These are phyloP conservation scores for Pythium myriotylum DNA, from an alignment of 352 stramenopile genomes.

Conservation along the genomic window DNA sequence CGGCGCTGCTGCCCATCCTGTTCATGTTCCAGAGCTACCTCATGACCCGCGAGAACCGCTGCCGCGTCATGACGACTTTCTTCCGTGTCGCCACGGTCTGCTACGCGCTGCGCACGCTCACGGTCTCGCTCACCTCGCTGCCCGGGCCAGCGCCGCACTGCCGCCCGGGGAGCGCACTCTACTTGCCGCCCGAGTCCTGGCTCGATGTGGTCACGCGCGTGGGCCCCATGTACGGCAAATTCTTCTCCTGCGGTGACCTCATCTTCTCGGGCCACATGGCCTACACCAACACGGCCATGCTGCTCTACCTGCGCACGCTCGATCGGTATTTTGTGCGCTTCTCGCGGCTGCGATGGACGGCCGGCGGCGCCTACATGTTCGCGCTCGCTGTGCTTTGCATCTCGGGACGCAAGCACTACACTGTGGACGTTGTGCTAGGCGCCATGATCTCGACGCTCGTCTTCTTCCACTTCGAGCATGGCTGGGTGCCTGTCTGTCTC, in stretches of 20 bases:
- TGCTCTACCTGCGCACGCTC: slow-evolving; percentile 43
- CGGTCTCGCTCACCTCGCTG: slow-evolving; percentile 43
- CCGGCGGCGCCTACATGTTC: slow-evolving; percentile 35
- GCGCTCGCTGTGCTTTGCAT: slow-evolving; percentile 37
- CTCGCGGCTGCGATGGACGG: slow-evolving; percentile 30
- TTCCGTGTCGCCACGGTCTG: slow-evolving; percentile 48
- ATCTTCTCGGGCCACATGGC: slow-evolving; percentile 55
- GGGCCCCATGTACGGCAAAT: slow-evolving; percentile 41
- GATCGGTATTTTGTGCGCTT: slow-evolving; percentile 33
- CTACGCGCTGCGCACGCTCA: slow-evolving; percentile 46
- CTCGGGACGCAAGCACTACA: slow-evolving; percentile 46
- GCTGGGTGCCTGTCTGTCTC: slow-evolving; percentile 33
- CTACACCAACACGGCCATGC: slow-evolving; percentile 44
- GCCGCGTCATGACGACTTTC: slow-evolving; percentile 36
- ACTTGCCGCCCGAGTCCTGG: slow-evolving; percentile 39
- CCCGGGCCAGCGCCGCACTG: slow-evolving; percentile 50
- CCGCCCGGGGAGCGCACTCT: slow-evolving; percentile 27
- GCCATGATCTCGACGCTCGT: slow-evolving; percentile 41
- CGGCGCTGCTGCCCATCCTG: slow-evolving; percentile 35
- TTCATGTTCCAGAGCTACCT: slow-evolving; percentile 34
- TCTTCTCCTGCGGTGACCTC: slow-evolving; percentile 50
- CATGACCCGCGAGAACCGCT: slow-evolving; percentile 35
- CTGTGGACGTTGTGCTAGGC: slow-evolving; percentile 44
- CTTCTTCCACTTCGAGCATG: slow-evolving; percentile 51
- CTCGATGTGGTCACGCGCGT: slow-evolving; percentile 49